phyloP scores from a whole-genome alignment of 2,329 filamentous ascomycete genomes.

The Monosporascus sp. region DNA sequence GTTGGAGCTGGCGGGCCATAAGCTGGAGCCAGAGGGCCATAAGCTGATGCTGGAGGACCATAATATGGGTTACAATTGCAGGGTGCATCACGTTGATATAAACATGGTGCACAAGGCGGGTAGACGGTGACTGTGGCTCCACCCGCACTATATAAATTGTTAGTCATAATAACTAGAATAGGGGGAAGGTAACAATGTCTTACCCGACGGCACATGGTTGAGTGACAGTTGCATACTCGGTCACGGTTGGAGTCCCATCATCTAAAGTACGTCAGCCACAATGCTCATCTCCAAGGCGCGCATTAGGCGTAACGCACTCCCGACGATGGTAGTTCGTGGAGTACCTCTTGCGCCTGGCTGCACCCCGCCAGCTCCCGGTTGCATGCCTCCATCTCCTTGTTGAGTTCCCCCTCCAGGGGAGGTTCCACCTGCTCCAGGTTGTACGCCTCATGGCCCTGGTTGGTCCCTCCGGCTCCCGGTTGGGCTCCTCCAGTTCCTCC shows the following conservation, averaged over 20 bases:
- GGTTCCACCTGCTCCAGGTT: background rate
- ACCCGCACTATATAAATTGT: constrained; percentile 3
- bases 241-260: background rate
- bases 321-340: constrained; percentile 4
- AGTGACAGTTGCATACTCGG: constrained; percentile 1
- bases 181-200: background rate
- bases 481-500: background rate
- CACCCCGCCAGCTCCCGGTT: too few species aligned
- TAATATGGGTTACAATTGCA: constrained; percentile 8
- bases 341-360: constrained; percentile 2
- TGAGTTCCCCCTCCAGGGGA: background rate
- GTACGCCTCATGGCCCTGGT: background rate
- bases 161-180: background rate
- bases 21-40: constrained; percentile 6
- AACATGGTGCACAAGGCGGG: constrained; percentile 14
- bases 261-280: constrained; percentile 1
- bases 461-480: background rate
- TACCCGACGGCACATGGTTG: background rate
- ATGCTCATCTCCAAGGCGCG: background rate
- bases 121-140: constrained; percentile 13
- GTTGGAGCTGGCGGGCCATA: constrained; percentile 2
- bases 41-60: constrained; percentile 1
- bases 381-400: background rate
- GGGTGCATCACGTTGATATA: constrained; percentile 6
- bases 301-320: constrained; percentile 9